phyloP scores from a whole-genome alignment of 139 green algal genomes.

The Chlamydomonas schloesseri region DNA sequence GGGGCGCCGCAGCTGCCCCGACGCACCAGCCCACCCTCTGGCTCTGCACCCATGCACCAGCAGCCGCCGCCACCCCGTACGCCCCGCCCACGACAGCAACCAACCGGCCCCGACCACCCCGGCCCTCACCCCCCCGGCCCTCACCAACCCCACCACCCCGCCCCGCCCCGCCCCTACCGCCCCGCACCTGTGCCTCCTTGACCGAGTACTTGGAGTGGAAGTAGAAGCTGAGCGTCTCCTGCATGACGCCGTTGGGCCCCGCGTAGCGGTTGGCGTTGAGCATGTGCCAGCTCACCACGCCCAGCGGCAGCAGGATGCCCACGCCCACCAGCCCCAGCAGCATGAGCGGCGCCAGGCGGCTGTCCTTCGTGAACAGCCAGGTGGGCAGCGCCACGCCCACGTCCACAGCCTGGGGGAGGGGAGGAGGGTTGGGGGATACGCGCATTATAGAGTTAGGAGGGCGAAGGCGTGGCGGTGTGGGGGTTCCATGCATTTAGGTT shows the following conservation, averaged over 20 bases:
- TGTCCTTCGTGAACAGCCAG: constrained; percentile 90
- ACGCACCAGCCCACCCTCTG: too few relatives aligned
- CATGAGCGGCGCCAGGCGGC: constrained; percentile 81
- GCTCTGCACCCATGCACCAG: too few relatives aligned
- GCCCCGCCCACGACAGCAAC: too few relatives aligned
- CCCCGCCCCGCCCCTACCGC: too few relatives aligned
- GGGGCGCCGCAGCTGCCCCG: too few relatives aligned
- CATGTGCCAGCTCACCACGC: constrained; percentile 81
- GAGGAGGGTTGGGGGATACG: background rate
- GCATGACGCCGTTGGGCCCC: constrained; percentile 77
- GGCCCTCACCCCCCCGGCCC: too few relatives aligned
- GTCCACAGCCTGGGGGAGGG: constrained; percentile 62
- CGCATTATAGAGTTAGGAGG: background rate
- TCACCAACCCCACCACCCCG: too few relatives aligned
- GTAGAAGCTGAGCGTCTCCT: constrained; percentile 84
- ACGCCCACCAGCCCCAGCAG: constrained; percentile 81
- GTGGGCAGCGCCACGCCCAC: constrained; percentile 87
- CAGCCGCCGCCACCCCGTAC: too few relatives aligned
- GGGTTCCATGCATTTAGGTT: too few relatives aligned
- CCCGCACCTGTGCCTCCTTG: constrained; percentile 81
- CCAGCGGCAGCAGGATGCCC: constrained; percentile 88
- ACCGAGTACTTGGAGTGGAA: constrained; percentile 75
- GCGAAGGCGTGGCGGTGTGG: background rate
- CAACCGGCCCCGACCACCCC: too few relatives aligned
- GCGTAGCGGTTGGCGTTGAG: constrained; percentile 77